Percentiles rank a stretch among this genome's conserved stretches.
Conservation (phyloP, 2,329 filamentous ascomycete species). For the Neurospora sp. region DNA sequence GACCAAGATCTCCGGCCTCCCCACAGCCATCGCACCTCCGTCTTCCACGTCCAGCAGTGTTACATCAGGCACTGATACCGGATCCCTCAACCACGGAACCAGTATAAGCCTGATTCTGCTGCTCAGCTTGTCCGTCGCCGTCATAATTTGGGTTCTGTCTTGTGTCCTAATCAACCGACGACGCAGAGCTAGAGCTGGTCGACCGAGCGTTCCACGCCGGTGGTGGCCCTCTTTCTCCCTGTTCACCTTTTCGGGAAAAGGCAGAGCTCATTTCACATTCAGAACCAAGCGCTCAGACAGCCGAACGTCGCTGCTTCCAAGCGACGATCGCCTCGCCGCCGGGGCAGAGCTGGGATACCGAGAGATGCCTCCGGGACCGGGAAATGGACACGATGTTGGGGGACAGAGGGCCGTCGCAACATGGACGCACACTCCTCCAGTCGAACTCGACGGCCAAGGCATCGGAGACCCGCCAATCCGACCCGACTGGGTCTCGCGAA, state of each 20-base stretch:
- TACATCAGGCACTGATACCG: not conserved
- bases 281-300: not conserved
- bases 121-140: conserved; percentile 9
- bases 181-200: not conserved
- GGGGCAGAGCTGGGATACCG: not conserved
- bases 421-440: not conserved
- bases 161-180: conserved; percentile 11
- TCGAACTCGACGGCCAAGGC: not conserved
- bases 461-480: not conserved
- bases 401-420: not conserved
- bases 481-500: not conserved
- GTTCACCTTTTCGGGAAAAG: not conserved
- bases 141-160: conserved; percentile 6
- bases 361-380: not conserved
- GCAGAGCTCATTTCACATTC: not conserved
- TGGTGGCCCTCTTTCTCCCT: not conserved
- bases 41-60: not conserved
- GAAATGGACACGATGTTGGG: not conserved
- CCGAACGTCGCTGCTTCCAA: not conserved
- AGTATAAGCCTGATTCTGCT: conserved; percentile 15
- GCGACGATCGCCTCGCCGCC: not conserved
- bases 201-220: not conserved
- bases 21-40: not conserved
- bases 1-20: not conserved
- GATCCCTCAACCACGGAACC: conserved; percentile 3